Percentiles rank a stretch among this genome's conserved stretches.
Conservation (phyloP, 2,329 filamentous ascomycete species). For the Penicillium capsulatum region DNA sequence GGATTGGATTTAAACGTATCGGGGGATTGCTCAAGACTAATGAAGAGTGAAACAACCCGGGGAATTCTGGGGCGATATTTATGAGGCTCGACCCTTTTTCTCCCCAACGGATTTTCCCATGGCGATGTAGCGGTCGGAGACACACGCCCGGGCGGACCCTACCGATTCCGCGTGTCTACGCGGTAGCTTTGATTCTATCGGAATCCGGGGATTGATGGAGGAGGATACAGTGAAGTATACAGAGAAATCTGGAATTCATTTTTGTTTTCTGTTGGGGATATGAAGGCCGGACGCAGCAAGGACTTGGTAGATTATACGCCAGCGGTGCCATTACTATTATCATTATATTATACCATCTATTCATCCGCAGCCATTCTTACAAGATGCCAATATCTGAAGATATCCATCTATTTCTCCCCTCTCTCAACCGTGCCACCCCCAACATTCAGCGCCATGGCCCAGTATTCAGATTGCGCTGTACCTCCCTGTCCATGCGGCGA, state of each 20-base stretch:
- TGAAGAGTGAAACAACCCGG: background rate
- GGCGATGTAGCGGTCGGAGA: constrained; percentile 8
- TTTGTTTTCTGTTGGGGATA: too few species aligned
- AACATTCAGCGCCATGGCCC: too few species aligned
- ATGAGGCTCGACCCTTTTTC: constrained; percentile 1
- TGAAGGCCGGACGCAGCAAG: too few species aligned
- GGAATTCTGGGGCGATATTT: constrained; percentile 6
- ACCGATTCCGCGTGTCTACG: constrained; percentile 11
- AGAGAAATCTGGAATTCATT: too few species aligned
- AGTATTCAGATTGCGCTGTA: constrained; percentile 15
- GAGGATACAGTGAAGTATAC: background rate
- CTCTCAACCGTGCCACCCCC: too few species aligned
- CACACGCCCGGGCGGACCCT: constrained; percentile 14
- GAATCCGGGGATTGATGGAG: background rate
- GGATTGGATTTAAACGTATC: background rate
- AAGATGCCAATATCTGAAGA: background rate
- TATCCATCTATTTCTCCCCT: too few species aligned
- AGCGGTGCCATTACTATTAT: too few species aligned
- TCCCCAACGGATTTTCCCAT: constrained; percentile 2
- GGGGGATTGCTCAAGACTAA: too few species aligned
- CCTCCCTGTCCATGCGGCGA: constrained; percentile 12
- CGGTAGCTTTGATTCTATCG: constrained; percentile 12
- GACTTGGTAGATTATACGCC: too few species aligned
- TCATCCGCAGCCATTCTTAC: too few species aligned
- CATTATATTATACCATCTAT: too few species aligned